Evolutionary conservation across 148 eudicot genomes (phyloP).

Genomic region (Dysphania ambrosioides): DNA sequence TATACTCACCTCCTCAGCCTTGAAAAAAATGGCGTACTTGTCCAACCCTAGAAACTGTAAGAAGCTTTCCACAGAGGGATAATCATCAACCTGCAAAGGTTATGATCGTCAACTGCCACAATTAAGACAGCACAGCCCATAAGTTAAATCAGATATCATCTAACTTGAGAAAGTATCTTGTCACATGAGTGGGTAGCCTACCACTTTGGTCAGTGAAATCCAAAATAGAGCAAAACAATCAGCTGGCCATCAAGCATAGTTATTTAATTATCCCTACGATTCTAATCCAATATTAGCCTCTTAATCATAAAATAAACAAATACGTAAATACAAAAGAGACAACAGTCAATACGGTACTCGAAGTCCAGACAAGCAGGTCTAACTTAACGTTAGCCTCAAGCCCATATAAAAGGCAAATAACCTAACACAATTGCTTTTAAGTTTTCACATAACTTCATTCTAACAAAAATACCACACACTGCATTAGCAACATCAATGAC

Average conservation of each 20-base stretch:
- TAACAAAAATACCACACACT: background rate
- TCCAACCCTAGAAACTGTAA: conserved; percentile 73
- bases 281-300: too few species aligned
- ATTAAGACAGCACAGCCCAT: background rate
- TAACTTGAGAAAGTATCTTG: background rate
- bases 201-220: background rate
- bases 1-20: conserved; percentile 81
- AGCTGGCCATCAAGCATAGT: background rate
- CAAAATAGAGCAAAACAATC: background rate
- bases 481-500: background rate
- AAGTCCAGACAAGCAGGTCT: too few species aligned
- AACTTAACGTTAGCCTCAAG: too few species aligned
- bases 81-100: conserved; percentile 54
- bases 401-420: too few species aligned
- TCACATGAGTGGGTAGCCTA: background rate
- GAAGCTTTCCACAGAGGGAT: conserved; percentile 58
- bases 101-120: conserved; percentile 14
- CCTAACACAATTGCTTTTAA: background rate
- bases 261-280: background rate
- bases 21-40: conserved; percentile 58
- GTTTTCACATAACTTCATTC: background rate
- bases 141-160: background rate
- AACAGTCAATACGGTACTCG: too few species aligned
- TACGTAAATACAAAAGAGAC: too few species aligned
- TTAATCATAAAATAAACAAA: too few species aligned